Evolutionary conservation across 805 yeast genomes (phyloP), one percentile per base, ranked within the genome.

Genomic region (Wickerhamomyces bisporus): DNA sequence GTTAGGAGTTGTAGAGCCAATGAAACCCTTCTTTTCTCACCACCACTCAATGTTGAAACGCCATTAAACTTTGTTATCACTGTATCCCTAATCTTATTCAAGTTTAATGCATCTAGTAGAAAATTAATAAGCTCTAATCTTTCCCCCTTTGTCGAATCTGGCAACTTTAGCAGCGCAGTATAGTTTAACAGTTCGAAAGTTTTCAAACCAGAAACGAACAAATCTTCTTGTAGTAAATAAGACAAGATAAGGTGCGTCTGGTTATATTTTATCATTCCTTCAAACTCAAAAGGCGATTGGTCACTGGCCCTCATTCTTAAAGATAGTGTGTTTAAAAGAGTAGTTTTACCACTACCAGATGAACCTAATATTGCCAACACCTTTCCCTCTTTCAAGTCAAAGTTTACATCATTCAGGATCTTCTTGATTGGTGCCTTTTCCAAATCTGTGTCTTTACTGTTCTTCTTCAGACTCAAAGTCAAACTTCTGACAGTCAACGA

Each of bases 331-430:
- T 86, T 86, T 17, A 86, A 62, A 31, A 86, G 56, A 0, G 95
- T 84, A 0, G 95, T 86, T 52, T 87, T 86, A 4, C 95, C 95
- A 3, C 87, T 77, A 0, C 95, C 95, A 0, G 89, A 81, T 0
- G 95, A 91, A 3, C 95, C 96, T 65, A 87, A 72, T 9, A 86
- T 82, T 6, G 94, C 94, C 59, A 86, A 69, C 27, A 87, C 59
- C 9, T 81, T 65, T 14, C 86, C 84, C 12, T 73, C 57, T 0
- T 75, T 72, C 10, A 84, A 64, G 35, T 76, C 77, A 42, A 84
- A 69, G 3, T 84, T 75, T 33, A 85, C 64, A 20, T 75, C 58
- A 26, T 70, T 54, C 3, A 78, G 61, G 20, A 78, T 64, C 4
- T 61, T 53, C 38, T 67, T 65, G 6, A 5, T 11, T 6, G 16